Base-by-base conservation (phyloP, 495 filamentous ascomycete species). In the Hyaloscypha variabilis region DNA sequence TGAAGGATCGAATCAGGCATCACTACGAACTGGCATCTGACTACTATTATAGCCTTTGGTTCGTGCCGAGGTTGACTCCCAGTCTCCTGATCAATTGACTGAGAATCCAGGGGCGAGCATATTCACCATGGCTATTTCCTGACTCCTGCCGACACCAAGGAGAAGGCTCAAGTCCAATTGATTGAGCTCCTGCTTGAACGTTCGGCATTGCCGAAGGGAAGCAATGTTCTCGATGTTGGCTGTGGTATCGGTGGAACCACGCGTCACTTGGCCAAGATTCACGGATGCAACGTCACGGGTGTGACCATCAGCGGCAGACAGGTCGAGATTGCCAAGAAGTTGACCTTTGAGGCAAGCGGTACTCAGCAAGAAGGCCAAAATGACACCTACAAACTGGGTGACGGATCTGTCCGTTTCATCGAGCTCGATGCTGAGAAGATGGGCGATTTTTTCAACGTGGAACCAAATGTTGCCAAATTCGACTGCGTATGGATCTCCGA, bases 401-500 rank as follows among this genome's bases (percentile, higher is more conserved):
- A 73, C 52, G 81, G 85, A 58, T 68, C 65, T 13, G 78, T 86
- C 51, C 65, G 77, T 62, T 82, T 85, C 74, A 58, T 83, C 28
- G 85, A 87, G 73, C 78, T 86, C 6, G 84, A 87, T 62, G 84
- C 84, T 25, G 83, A 87, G 77, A 84, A 74, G 64, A 85, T 87
- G 82, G 79, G 79, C 1, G 80, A 81, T 6, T 74, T 73, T 65
- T 86, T 85, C 63, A 71, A 70, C 6, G 65, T 62, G 2, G 68
- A 71, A 2, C 70, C 70, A 11, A 57, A 65, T 21, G 68, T 42
- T 17, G 19, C 52, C 1, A 65, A 54, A 8, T 86, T 87, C 60
- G 83, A 87, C 61, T 76, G 77, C 51, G 81, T 87, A 14, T 87
- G 84, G 84, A 85, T 87, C 63, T 82, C 79, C 8, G 84, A 87